Base-by-base conservation (phyloP, 2,329 filamentous ascomycete genomes). In the Neonectria magnoliae region DNA sequence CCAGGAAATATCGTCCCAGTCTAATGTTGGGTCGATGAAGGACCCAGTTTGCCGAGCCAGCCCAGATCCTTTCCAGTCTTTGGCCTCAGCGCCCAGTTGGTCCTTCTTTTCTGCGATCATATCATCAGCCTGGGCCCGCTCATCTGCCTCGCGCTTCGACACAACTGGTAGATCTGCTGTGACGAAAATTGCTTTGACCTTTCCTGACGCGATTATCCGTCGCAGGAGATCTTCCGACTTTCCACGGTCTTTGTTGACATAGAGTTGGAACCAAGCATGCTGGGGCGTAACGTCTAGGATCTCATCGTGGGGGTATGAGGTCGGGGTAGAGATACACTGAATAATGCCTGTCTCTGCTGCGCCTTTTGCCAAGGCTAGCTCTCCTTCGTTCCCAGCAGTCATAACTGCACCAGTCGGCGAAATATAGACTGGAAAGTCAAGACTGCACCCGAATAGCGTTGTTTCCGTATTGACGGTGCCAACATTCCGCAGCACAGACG, bases 1-100 rank as follows among this genome's bases (percentile, higher is more conserved):
- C 89, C 90, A 93, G 8, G 83, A 79, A 2, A 92, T 81, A 73
- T 91, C 91, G 53, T 86, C 83, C 90, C 90, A 93, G 81, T 82
- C 38, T 11, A 89, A 78, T n/a, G 84, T 82, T 1, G 86, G 72
- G 73, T 90, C 88, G 72, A 91, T 83, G 77, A 86, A 87, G 41
- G 78, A 73, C 5, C 87, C 85, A 83, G 90, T 85, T 14, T 53
- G 57, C 4, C 65, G 85, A 77, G 65, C 88, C 72, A 36, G 86
- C 82, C 86, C 84, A 1, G 85, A 82, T 29, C 88, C 88, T 68
- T 87, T 82, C 55, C 76, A 70, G 73, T 88, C 87, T 66, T 85
- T 85, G 18, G 81, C 81, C 0, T 29, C 18, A 7, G 83, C 80
- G 6, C 75, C 77, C 1, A 85, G 63, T 27, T 27, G 50, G 77